These are phyloP conservation scores for Didymella keratinophila DNA, from an alignment of 2,329 filamentous ascomycete genomes.

Conservation along the genomic window DNA sequence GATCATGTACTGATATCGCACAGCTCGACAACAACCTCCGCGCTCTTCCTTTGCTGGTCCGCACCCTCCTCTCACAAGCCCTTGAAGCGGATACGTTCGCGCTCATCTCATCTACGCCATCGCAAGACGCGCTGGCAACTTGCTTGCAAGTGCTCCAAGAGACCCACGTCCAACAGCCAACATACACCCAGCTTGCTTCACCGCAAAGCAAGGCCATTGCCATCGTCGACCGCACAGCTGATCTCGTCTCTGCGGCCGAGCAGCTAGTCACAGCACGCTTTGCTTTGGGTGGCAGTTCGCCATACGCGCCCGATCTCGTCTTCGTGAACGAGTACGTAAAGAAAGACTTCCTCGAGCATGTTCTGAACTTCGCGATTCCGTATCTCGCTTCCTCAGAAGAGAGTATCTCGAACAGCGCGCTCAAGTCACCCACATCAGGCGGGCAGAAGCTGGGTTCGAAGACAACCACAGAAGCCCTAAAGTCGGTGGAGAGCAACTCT, in stretches of 20 bases:
- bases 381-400: slow-evolving; percentile 31
- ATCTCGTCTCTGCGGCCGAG: slow-evolving; percentile 62
- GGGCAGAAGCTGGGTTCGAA: slow-evolving; percentile 23
- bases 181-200: slow-evolving; percentile 48
- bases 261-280: slow-evolving; percentile 64
- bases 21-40: slow-evolving; percentile 54
- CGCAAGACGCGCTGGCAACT: slow-evolving; percentile 31
- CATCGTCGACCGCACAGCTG: slow-evolving; percentile 67
- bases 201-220: slow-evolving; percentile 56
- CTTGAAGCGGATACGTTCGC: slow-evolving; percentile 61
- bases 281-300: slow-evolving; percentile 62
- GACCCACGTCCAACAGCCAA: slow-evolving; percentile 17
- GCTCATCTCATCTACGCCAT: slow-evolving; percentile 49
- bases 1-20: neutral
- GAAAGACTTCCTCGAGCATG: slow-evolving; percentile 62
- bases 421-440: slow-evolving; percentile 5
- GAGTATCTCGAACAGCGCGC: slow-evolving; percentile 21
- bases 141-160: slow-evolving; percentile 49
- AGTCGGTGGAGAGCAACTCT: slow-evolving; percentile 23
- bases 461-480: slow-evolving; percentile 17
- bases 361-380: slow-evolving; percentile 51
- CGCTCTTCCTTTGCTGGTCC: slow-evolving; percentile 47
- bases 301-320: slow-evolving; percentile 69
- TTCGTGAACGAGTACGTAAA: slow-evolving; percentile 70
- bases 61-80: slow-evolving; percentile 50